Base-by-base conservation (phyloP, 192 early-diverging fungal genomes). In the Linnemannia elongata region DNA sequence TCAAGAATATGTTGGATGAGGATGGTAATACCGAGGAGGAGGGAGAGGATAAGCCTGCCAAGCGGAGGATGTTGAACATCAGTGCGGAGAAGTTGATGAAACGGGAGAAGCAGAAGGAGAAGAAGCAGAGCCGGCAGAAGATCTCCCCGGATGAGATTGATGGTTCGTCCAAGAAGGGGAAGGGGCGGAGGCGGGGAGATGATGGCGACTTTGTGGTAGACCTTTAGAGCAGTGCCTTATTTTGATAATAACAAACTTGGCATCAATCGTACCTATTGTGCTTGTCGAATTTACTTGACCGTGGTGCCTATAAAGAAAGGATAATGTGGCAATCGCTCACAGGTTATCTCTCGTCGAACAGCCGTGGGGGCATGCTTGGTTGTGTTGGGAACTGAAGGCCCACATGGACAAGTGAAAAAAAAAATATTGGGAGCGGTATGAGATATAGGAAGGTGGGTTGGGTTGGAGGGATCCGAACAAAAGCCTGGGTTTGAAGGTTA, bases 41-140 rank as follows among this genome's bases (percentile, higher is more conserved):
- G 8, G 45, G 42, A 1, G 69, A 72, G 33, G 42, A 15, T 1
- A 76, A 82, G 47, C 69, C 15, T 0, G 7, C 10, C 1, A 77
- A 77, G 36, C 72, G 81, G 30, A 71, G 74, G 60, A 69, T 75
- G 8, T 41, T 72, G 33, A 75, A 74, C 4, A 77, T 86, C 36
- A 81, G 85, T 20, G 45, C 75, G 24, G 76, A 87, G 54, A 63
- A 52, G 41, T 44, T 87, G 42, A 18, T 74, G 63, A 78, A 78
- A 72, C 75, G 85, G 33, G 20, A 69, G n/a, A 87, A 78, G 49
- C 79, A 87, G 13, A 87, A 87, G 80, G 85, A 87, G 38, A 87
- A 87, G 76, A 87, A 87, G 42, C 85, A 78, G 54, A 81, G 15
- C 44, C 70, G 85, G 1, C 85, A 81, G 36, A 87, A 87, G 35